Conservation (phyloP, 2,329 filamentous ascomycete species). For the Penicillium sp. region DNA sequence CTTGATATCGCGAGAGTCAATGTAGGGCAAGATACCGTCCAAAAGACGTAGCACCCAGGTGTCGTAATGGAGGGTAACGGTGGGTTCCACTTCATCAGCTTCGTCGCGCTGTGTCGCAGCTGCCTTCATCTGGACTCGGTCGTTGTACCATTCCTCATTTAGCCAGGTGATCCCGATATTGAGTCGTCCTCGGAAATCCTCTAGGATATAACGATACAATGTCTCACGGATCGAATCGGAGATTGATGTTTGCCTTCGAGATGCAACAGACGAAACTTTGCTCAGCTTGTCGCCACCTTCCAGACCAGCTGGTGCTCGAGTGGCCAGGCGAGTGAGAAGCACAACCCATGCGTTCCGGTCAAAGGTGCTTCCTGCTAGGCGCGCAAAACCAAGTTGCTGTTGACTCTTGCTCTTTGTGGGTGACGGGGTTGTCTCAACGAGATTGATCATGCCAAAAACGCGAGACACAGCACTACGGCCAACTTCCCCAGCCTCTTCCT, state of each 20-base stretch:
- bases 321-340: conserved; percentile 79
- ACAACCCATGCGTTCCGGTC: conserved; percentile 90
- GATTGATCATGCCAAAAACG: conserved; percentile 73
- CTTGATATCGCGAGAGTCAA: conserved; percentile 81
- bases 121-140: conserved; percentile 57
- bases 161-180: conserved; percentile 91
- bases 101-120: conserved; percentile 44
- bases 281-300: conserved; percentile 47
- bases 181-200: conserved; percentile 86
- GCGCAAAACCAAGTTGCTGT: conserved; percentile 70
- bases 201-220: conserved; percentile 80
- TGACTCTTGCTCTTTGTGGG: conserved; percentile 49
- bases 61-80: conserved; percentile 62
- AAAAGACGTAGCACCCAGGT: conserved; percentile 77
- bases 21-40: conserved; percentile 82
- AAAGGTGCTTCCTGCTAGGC: conserved; percentile 78
- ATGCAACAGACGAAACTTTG: too few relatives aligned
- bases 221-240: conserved; percentile 71
- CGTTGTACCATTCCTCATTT: conserved; percentile 97
- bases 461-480: conserved; percentile 71
- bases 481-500: conserved; percentile 68
- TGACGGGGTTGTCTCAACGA: conserved; percentile 63
- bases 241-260: conserved; percentile 39
- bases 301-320: conserved; percentile 69
- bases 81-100: conserved; percentile 47